These are phyloP conservation scores for Hansenula anomala DNA, from an alignment of 1,139 yeast genomes.

Conservation along the genomic window DNA sequence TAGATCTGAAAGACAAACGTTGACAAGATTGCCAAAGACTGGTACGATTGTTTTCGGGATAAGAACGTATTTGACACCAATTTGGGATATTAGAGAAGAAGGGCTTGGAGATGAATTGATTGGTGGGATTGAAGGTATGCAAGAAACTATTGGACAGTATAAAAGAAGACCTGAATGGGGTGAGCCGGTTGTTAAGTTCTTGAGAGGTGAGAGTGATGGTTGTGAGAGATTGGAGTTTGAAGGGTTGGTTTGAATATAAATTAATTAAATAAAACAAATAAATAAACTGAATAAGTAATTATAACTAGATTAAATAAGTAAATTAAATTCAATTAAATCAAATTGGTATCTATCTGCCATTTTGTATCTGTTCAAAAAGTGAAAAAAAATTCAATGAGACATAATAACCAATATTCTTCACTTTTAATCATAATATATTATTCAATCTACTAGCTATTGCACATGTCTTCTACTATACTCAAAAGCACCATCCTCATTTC, in stretches of 20 bases:
- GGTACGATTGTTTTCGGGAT: slow-evolving; percentile 60
- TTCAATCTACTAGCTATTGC: too few species aligned
- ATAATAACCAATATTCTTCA: too few species aligned
- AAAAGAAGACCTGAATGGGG: slow-evolving; percentile 65
- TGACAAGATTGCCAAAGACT: slow-evolving; percentile 58
- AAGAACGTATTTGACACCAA: slow-evolving; percentile 63
- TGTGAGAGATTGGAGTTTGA: slow-evolving; percentile 14
- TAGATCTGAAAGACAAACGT: slow-evolving; percentile 66
- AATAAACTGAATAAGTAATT: too few species aligned
- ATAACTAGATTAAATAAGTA: neutral
- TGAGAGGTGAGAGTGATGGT: slow-evolving; percentile 28
- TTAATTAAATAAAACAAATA: too few species aligned
- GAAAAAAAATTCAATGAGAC: too few species aligned
- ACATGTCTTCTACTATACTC: too few species aligned
- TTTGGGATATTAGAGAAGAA: slow-evolving; percentile 48
- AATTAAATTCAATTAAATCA: too few species aligned
- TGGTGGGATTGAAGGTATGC: slow-evolving; percentile 56
- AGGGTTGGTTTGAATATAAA: slow-evolving; percentile 5
- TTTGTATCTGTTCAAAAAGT: too few species aligned
- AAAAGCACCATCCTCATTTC: neutral
- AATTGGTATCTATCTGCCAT: too few species aligned
- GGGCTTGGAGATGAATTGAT: slow-evolving; percentile 45
- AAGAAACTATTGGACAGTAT: slow-evolving; percentile 53
- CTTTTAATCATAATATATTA: too few species aligned
- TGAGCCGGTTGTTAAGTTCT: slow-evolving; percentile 47